These are phyloP conservation scores for Fusarium annulatum DNA, from an alignment of 2,329 filamentous ascomycete genomes.

Conservation along the genomic window DNA sequence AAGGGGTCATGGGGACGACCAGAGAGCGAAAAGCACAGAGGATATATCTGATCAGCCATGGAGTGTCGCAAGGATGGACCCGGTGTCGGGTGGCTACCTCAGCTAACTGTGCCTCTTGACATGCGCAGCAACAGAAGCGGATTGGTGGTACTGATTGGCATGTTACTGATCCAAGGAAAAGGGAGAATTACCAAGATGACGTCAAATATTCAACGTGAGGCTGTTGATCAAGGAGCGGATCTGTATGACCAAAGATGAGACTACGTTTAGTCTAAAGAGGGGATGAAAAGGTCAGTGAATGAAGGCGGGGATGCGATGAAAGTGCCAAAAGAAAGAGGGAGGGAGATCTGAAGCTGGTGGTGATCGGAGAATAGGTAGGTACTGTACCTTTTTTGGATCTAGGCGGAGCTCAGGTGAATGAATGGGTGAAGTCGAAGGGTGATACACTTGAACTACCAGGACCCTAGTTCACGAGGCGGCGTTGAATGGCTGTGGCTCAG, in stretches of 20 bases:
- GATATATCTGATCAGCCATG: neutral
- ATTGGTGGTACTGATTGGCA: slow-evolving; percentile 24
- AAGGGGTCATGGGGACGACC: neutral
- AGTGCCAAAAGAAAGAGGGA: neutral
- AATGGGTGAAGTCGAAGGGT: slow-evolving; percentile 23
- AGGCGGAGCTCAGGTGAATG: slow-evolving; percentile 25
- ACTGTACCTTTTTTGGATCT: slow-evolving; percentile 20
- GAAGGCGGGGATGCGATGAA: neutral
- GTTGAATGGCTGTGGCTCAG: slow-evolving; percentile 45
- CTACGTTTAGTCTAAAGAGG: slow-evolving; percentile 9
- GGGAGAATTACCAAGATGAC: slow-evolving; percentile 43
- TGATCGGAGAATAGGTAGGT: slow-evolving; percentile 6
- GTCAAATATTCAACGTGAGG: slow-evolving; percentile 35
- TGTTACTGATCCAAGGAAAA: slow-evolving; percentile 29
- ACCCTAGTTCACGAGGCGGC: slow-evolving; percentile 35
- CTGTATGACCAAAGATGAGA: slow-evolving; percentile 7
- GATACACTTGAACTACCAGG: slow-evolving; percentile 27
- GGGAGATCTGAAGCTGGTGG: neutral
- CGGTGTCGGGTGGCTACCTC: slow-evolving; percentile 2
- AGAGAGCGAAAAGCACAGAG: neutral
- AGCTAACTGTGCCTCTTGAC: slow-evolving; percentile 8
- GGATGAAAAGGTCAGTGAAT: neutral
- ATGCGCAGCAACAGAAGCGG: slow-evolving; percentile 15
- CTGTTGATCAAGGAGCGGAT: slow-evolving; percentile 3
- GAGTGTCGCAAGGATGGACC: slow-evolving; percentile 5